Conservation (phyloP, 23 red algal species). For the Gracilariopsis chorda region DNA sequence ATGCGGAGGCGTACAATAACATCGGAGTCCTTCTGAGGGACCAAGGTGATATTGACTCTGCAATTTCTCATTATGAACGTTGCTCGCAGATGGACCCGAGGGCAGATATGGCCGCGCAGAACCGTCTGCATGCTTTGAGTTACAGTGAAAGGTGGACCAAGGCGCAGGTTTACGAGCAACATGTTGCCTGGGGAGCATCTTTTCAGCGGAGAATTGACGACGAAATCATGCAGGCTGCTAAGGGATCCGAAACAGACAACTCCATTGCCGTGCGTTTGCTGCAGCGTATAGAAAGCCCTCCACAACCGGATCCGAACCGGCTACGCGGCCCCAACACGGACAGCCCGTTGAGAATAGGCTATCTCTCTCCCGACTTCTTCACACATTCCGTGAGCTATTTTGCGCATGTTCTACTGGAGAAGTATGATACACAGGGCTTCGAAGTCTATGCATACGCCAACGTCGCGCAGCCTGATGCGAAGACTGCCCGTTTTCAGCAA, state of each 20-base stretch:
- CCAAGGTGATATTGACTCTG: conserved; percentile 73
- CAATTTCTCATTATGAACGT: conserved; percentile 74
- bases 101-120: conserved; percentile 72
- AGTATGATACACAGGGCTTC: conserved; percentile 48
- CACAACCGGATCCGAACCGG: background rate
- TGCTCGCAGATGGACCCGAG: conserved; percentile 59
- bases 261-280: conserved; percentile 36
- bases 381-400: conserved; percentile 90
- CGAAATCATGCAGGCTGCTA: conserved; percentile 54
- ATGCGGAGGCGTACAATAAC: conserved; percentile 87
- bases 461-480: conserved; percentile 66
- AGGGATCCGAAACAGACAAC: conserved; percentile 2
- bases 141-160: conserved; percentile 71
- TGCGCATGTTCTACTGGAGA: conserved; percentile 63
- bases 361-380: conserved; percentile 83
- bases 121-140: conserved; percentile 74
- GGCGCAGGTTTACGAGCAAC: conserved; percentile 41
- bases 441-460: conserved; percentile 84
- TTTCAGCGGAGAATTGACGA: conserved; percentile 61
- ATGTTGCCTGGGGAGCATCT: conserved; percentile 58
- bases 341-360: conserved; percentile 64
- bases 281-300: conserved; percentile 23
- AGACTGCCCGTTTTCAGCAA: conserved; percentile 59
- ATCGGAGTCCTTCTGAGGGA: conserved; percentile 75
- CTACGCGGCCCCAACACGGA: conserved; percentile 16